Percentiles rank a stretch among this genome's conserved stretches.
Conservation (phyloP, 306 rosid species). For the Arachis hypogaea region DNA sequence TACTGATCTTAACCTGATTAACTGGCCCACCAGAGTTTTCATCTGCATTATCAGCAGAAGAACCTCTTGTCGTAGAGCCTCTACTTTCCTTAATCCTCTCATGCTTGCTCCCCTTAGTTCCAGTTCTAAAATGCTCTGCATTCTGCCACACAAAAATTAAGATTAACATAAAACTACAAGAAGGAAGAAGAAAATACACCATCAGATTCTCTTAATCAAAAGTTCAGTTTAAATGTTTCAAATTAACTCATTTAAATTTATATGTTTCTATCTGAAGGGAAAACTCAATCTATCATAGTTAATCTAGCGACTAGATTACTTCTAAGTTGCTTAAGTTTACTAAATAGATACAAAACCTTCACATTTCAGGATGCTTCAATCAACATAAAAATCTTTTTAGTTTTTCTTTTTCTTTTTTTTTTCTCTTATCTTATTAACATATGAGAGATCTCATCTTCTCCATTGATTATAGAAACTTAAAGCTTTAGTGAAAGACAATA, state of each 20-base stretch:
- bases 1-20: conserved; percentile 57
- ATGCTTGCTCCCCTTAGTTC: conserved; percentile 37
- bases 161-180: neutral
- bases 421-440: conserved; percentile 3
- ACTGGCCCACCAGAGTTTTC: conserved; percentile 56
- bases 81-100: conserved; percentile 34
- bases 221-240: conserved; percentile 16
- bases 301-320: conserved; percentile 2
- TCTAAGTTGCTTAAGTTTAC: neutral
- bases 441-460: conserved; percentile 22
- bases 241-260: conserved; percentile 1
- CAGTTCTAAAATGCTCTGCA: conserved; percentile 44
- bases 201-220: conserved; percentile 19
- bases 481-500: neutral
- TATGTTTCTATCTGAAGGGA: conserved; percentile 25
- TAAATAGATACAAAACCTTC: neutral
- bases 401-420: conserved; percentile 8
- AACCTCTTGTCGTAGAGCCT: conserved; percentile 43
- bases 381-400: neutral
- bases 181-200: conserved; percentile 17
- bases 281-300: neutral
- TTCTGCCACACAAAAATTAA: conserved; percentile 28
- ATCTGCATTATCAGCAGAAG: conserved; percentile 48
- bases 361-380: neutral
- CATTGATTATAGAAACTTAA: conserved; percentile 4